Evolutionary conservation across 2,329 filamentous ascomycete species (phyloP).

Genomic region (Purpureocillium takamizusanense): DNA sequence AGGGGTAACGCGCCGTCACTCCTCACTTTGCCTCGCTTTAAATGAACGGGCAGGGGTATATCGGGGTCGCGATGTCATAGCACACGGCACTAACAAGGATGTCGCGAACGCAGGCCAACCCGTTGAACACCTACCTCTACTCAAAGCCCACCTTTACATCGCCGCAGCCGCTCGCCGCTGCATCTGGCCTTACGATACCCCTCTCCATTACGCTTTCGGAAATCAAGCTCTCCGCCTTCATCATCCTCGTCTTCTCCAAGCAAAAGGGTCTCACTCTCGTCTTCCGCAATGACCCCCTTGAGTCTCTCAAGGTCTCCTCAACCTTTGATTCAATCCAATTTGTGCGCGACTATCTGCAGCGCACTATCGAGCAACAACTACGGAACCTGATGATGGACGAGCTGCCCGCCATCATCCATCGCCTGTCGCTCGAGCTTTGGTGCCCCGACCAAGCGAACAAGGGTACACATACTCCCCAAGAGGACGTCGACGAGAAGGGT

Average conservation of each 20-base stretch:
- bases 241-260: constrained; percentile 94
- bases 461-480: constrained; percentile 39
- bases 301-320: constrained; percentile 95
- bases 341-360: constrained; percentile 91
- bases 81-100: constrained; percentile 32
- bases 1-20: background rate
- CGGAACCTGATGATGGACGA: constrained; percentile 97
- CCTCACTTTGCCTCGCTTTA: too few species aligned
- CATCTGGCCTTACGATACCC: constrained; percentile 91
- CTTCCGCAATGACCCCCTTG: constrained; percentile 94
- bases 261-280: constrained; percentile 95
- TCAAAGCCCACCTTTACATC: constrained; percentile 90
- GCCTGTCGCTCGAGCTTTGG: constrained; percentile 80
- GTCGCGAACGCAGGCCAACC: constrained; percentile 62
- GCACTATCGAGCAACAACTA: constrained; percentile 89
- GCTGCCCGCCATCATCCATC: constrained; percentile 89
- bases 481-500: constrained; percentile 46
- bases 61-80: constrained; percentile 7
- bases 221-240: constrained; percentile 91
- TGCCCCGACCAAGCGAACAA: constrained; percentile 65
- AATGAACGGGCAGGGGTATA: constrained; percentile 1
- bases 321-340: constrained; percentile 99
- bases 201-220: constrained; percentile 93
- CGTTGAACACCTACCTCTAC: constrained; percentile 87
- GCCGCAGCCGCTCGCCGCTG: constrained; percentile 81